Evolutionary conservation across 225 moss, liverwort and hornwort genomes (phyloP).

Genomic region (Thuidium tamariscinum): DNA sequence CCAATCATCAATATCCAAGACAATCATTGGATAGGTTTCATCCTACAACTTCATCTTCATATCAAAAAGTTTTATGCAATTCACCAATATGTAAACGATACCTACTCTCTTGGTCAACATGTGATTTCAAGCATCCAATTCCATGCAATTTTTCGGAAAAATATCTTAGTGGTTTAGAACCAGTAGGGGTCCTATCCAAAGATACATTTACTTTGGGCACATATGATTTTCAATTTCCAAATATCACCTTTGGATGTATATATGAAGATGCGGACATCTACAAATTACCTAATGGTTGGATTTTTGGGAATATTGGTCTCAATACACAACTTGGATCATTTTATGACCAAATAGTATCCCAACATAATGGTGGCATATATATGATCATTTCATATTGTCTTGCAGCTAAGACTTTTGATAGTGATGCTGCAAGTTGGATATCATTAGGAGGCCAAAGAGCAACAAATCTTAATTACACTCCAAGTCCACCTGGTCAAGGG

Average conservation of each 20-base stretch:
- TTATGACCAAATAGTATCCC: background rate
- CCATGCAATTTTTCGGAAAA: background rate
- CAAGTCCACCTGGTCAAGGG: background rate
- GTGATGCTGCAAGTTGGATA: background rate
- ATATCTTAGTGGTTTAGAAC: accelerated
- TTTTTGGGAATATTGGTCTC: background rate
- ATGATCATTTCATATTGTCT: background rate
- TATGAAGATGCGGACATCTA: accelerated
- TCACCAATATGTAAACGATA: background rate
- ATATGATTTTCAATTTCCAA: background rate
- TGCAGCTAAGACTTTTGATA: background rate
- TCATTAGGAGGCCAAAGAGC: background rate
- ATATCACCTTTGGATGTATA: background rate
- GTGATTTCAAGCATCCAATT: background rate
- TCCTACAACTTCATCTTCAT: background rate
- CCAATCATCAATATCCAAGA: no score
- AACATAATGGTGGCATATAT: background rate
- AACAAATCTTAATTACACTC: background rate
- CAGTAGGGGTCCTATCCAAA: background rate
- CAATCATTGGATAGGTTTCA: background rate
- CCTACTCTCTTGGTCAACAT: background rate
- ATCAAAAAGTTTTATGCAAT: background rate
- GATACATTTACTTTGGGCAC: background rate
- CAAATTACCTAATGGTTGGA: background rate
- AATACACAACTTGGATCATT: background rate